Evolutionary conservation across 176 grass and related monocot genomes (phyloP), one percentile per base, ranked within the genome.

Genomic region (Metroxylon sagu): DNA sequence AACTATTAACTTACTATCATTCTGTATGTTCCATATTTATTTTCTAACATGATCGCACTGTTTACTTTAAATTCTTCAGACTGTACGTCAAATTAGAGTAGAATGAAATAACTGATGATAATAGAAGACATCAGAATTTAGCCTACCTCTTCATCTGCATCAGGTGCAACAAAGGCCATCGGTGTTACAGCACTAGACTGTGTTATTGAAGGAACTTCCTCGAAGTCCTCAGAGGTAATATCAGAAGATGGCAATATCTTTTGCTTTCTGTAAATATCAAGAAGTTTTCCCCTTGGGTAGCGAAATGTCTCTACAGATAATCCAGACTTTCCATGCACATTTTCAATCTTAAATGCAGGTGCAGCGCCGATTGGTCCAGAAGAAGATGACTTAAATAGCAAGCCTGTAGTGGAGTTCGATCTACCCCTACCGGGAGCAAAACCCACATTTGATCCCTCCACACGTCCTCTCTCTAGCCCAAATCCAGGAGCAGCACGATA

Each of bases 341-440:
- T 43, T 43, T 43, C 35, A 43, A 10, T 14, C 35, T 14, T 43
- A 43, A 14, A 43, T 43, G 35, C 35, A 77, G 80, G 39, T 43
- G 72, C 51, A 62, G 87, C 83, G 66, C 92, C 92, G 57, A 96
- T 96, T 29, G 83, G 65, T 15, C 83, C 80, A 71, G 71, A 56
- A 66, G 68, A 71, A 27, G 75, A 79, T 48, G 82, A 69, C 0
- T 68, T 85, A 19, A 85, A 70, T 29, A 71, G 63, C 54, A 67
- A 61, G 29, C 68, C 71, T 57, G 64, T 26, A 62, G 39, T 84
- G 12, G 87, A 77, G 54, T 83, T 85, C 49, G 76, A 74, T 78
- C 88, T 80, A 66, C 94, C 94, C 70, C 94, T 85, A 60, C 94
- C 94, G 65, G 87, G 69, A 10, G 94, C 85, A 86, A 98, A 98